Conservation (phyloP, 345 rosid genomes). For the Syzygium jambos region DNA sequence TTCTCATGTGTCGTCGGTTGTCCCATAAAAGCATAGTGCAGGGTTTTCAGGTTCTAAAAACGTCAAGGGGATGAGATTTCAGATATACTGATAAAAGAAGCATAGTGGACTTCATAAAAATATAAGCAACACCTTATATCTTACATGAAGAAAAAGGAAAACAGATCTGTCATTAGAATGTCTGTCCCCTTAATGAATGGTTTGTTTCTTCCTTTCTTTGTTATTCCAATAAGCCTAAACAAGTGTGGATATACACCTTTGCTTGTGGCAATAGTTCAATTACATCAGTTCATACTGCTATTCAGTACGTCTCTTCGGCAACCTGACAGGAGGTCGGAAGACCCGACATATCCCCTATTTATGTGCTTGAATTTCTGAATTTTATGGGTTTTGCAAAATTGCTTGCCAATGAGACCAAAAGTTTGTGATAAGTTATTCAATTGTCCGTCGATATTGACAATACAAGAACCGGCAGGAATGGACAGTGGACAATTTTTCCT, state of each 20-base stretch:
- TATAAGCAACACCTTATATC: not conserved
- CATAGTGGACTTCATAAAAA: not conserved
- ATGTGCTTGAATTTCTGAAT: not conserved
- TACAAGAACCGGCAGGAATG: no score
- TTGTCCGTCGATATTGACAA: no score
- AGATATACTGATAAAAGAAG: not conserved
- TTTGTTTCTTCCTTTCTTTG: not conserved
- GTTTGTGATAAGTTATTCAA: no score
- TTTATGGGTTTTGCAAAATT: not conserved
- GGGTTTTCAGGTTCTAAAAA: not conserved
- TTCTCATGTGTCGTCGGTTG: not conserved
- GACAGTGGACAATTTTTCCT: no score
- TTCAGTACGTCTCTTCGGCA: not conserved
- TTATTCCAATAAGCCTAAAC: not conserved
- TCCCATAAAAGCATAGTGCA: not conserved
- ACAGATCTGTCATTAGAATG: not conserved
- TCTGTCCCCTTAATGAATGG: not conserved
- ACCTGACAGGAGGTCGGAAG: not conserved
- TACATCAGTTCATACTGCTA: not conserved
- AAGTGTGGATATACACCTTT: not conserved
- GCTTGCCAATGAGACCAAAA: no score
- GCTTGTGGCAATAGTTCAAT: not conserved
- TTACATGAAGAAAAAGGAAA: not conserved
- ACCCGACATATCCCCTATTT: not conserved
- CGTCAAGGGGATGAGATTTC: not conserved